Conservation (phyloP, 208 protist species). For the Perkinsela sp. region DNA sequence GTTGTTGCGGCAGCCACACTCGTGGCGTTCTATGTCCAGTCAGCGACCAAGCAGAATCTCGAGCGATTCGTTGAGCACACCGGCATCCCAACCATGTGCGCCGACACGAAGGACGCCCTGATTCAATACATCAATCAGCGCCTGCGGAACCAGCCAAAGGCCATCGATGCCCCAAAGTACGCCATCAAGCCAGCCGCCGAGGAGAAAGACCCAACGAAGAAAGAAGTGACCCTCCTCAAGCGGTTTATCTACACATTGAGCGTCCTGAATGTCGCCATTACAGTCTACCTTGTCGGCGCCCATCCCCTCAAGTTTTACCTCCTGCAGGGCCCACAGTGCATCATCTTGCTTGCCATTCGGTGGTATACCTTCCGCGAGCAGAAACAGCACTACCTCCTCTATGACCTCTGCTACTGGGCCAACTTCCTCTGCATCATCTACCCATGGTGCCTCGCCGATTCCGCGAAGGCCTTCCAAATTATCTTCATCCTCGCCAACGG, state of each 20-base stretch:
- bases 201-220: not conserved
- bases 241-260: constrained; percentile 1
- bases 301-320: constrained; percentile 3
- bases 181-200: not conserved
- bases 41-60: not conserved
- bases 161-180: not conserved
- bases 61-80: not conserved
- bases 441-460: not conserved
- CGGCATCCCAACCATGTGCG: not conserved
- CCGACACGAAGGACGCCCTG: not conserved
- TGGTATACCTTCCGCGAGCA: constrained; percentile 3
- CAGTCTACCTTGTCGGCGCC: constrained; percentile 2
- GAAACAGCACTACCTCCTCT: constrained; percentile 3
- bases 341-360: constrained; percentile 2
- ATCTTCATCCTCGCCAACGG: constrained; percentile 2
- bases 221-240: not conserved
- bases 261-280: constrained; percentile 4
- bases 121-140: not conserved
- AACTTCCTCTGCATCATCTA: constrained; percentile 2
- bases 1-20: not conserved
- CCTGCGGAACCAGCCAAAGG: not conserved
- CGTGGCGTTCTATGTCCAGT: not conserved
- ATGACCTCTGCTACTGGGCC: constrained; percentile 6
- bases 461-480: constrained; percentile 2
- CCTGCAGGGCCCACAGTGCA: constrained; percentile 1